Conservation (phyloP, 768 basidiomycete genomes). For the Kwoniella mangroviensis region DNA sequence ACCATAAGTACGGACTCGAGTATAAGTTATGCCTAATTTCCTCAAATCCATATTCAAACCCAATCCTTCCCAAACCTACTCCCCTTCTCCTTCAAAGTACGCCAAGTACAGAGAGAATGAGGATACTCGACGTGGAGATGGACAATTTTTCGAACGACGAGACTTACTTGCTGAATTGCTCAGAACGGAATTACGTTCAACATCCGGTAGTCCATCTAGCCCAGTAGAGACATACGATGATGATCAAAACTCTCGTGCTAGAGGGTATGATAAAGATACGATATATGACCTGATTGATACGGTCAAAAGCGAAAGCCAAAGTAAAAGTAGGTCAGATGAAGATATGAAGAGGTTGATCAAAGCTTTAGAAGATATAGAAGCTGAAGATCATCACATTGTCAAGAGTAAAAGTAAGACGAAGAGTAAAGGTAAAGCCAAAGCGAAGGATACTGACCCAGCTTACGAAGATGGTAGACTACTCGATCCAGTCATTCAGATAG, state of each 20-base stretch:
- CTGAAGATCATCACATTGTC: neutral
- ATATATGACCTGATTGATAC: neutral
- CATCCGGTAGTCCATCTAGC: neutral
- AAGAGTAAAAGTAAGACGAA: neutral
- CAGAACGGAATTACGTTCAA: neutral
- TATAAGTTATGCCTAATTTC: constrained; percentile 37
- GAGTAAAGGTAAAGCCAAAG: neutral
- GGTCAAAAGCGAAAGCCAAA: neutral
- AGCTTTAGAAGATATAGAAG: constrained; percentile 11
- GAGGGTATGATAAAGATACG: constrained; percentile 1
- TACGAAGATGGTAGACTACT: neutral
- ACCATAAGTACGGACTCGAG: too few relatives aligned
- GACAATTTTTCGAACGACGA: neutral
- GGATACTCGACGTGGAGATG: too few relatives aligned
- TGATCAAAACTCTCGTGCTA: neutral
- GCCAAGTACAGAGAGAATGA: neutral
- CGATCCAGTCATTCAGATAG: constrained; percentile 1
- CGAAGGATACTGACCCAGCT: neutral
- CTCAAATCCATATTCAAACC: constrained; percentile 36
- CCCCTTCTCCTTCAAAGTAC: constrained; percentile 1
- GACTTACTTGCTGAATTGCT: neutral
- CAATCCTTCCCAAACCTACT: constrained; percentile 15
- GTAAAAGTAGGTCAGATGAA: neutral
- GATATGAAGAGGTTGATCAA: constrained; percentile 5
- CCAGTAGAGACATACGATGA: neutral